Evolutionary conservation across 257 asterid genomes (phyloP), one percentile per base, ranked within the genome.

Genomic region (Lavandula angustifolia): DNA sequence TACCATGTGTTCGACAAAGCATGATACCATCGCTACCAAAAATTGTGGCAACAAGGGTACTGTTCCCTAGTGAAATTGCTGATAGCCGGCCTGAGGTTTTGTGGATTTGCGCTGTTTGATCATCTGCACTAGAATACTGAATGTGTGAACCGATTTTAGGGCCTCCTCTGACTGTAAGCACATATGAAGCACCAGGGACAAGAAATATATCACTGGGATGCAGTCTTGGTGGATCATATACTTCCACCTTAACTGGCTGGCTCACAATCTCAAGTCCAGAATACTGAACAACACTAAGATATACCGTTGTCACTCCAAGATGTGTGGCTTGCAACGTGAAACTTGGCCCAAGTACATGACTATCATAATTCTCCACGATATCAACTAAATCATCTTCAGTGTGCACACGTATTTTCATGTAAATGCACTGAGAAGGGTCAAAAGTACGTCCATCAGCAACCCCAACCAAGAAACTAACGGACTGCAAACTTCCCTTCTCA

Each of bases 101-200:
- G 73, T 92, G 80, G 68, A 92, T 75, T 51, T 77, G 72, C 18
- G 89, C 91, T 62, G 76, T 73, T 70, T 76, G 72, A 76, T 79
- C 85, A 71, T 89, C 87, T 81, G 73, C 29, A 72, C 86, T 78
- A 56, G 81, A 74, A 68, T 64, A 92, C 79, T 79, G 76, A 50
- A 87, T 77, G 52, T 58, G 78, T 34, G 94, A 77, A 76, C 86
- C 85, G 64, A 84, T 70, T 75, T 75, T 74, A 12, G 96, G 98
- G 72, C 96, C 96, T 61, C 98, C 98, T 72, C 73, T 70, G 33
- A 88, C 89, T 51, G 83, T 68, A 61, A 92, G 78, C 71, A 82
- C 85, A 64, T 81, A 89, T 17, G 95, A 86, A 60, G 95, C 91
- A 47, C 98, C 98, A 6, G 96, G 98, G 35, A 87, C 95, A 40